These are phyloP conservation scores for Saturnispora dispora DNA, from an alignment of 805 yeast genomes.

Conservation along the genomic window DNA sequence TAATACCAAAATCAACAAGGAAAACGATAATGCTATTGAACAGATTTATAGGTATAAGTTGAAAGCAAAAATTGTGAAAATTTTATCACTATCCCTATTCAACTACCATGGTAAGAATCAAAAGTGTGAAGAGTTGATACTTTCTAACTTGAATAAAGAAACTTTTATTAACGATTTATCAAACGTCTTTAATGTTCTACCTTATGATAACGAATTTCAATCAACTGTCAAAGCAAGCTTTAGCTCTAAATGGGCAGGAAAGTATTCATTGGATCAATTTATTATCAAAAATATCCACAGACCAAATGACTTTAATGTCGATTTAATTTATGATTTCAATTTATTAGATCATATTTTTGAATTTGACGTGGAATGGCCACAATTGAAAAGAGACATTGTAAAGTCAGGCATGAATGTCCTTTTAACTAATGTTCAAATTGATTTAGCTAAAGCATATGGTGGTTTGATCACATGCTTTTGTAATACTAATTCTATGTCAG, in stretches of 20 bases:
- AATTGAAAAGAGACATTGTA: constrained; percentile 41
- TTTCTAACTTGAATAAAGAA: constrained; percentile 15
- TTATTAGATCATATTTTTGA: constrained; percentile 54
- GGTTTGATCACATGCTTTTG: constrained; percentile 64
- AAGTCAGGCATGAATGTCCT: constrained; percentile 57
- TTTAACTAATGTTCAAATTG: constrained; percentile 53
- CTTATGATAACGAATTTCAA: constrained; percentile 13
- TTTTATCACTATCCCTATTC: constrained; percentile 63
- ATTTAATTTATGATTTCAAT: constrained; percentile 47
- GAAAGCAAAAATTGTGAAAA: constrained; percentile 63
- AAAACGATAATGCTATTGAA: constrained; percentile 29
- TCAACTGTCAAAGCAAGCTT: constrained; percentile 38
- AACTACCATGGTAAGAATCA: constrained; percentile 37
- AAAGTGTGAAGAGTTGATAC: constrained; percentile 33
- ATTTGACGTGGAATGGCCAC: constrained; percentile 37
- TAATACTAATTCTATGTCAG: constrained; percentile 29
- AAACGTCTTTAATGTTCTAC: constrained; percentile 29
- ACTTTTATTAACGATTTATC: constrained; percentile 30
- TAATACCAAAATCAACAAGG: constrained; percentile 19
- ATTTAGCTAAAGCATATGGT: constrained; percentile 68
- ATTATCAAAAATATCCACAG: constrained; percentile 36
- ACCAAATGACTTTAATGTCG: constrained; percentile 41
- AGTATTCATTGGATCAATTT: constrained; percentile 41
- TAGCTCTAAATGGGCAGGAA: constrained; percentile 28
- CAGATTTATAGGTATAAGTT: constrained; percentile 46